Base-by-base conservation (phyloP, 2,329 filamentous ascomycete species). In the Aspergillus brasiliensis region DNA sequence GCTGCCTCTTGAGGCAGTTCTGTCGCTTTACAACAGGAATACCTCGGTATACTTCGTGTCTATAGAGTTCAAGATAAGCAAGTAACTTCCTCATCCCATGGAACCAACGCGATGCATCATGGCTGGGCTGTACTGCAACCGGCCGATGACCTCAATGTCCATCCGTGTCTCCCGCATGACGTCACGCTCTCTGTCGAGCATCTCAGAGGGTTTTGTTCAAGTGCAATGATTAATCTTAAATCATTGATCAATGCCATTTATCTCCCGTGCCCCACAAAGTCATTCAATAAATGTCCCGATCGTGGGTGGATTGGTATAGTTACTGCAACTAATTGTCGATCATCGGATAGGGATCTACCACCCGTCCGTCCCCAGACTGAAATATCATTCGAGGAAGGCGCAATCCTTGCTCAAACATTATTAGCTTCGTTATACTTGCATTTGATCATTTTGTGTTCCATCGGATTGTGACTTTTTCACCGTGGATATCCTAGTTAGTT, bases 91-190 rank as follows among this genome's bases (percentile, higher is more conserved):
- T n/a, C 5, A 8, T 21, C 10, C 38, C 52, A 31, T 19, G 38
- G 52, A 34, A 31, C 34, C 23, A 17, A 8, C 5, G 15, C 8
- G 28, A 28, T 2, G 25, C 46, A 31, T 8, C 25, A 49, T 28
- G 46, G 25, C 27, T 56, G 21, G 5, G 37, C 56, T 58, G 34
- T 40, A 59, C 61, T 62, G 62, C 60, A 68, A 68, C 59, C 61
- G 65, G 65, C 63, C 60, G 56, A 70, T 69, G 69, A 70, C 62
- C 64, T 70, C 67, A 71, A 49, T 34, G 31, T 11, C 11, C 60
- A 64, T 70, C 67, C 66, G 64, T 53, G 23, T 49, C 31, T 67
- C 64, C 63, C 67, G 67, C 68, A 67, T 74, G 72, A 74, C 72
- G 71, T 74, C 70, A 72, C 60, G 51, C 62, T 61, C 46, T 19